Percentiles rank a stretch among this genome's conserved stretches.
Conservation (phyloP, 2,329 filamentous ascomycete species). For the Aspergillus hiratsukae region DNA sequence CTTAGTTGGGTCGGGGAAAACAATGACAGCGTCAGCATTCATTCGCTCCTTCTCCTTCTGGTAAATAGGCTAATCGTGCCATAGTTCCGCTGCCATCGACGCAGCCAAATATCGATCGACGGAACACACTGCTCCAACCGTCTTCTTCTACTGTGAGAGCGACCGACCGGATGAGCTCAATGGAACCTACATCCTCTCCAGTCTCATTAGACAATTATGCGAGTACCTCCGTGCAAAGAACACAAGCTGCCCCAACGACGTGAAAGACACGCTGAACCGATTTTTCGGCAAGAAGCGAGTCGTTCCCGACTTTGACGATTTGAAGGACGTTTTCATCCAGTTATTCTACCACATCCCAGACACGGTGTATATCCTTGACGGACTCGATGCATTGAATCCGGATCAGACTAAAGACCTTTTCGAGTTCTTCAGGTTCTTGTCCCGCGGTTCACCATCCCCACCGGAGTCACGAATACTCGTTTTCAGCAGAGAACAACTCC, state of each 20-base stretch:
- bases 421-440: conserved; percentile 6
- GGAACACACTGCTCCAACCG: conserved; percentile 1
- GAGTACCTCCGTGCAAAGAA: conserved; percentile 1
- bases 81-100: conserved; percentile 12
- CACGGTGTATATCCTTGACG: conserved; percentile 16
- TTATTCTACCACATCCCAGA: conserved; percentile 8
- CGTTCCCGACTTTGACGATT: conserved; percentile 15
- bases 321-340: conserved; percentile 10
- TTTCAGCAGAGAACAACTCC: conserved; percentile 19
- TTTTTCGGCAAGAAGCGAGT: conserved; percentile 13
- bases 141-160: conserved; percentile 18
- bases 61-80: not conserved
- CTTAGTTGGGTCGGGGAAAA: conserved; percentile 12
- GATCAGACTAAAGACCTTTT: conserved; percentile 5
- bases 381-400: conserved; percentile 13
- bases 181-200: conserved; percentile 13
- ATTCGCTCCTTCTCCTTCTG: not conserved
- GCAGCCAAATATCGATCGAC: conserved; percentile 4
- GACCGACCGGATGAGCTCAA: conserved; percentile 2
- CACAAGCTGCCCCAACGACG: not conserved
- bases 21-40: conserved; percentile 9
- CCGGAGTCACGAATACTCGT: conserved; percentile 11
- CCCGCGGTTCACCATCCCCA: not conserved
- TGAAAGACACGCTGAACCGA: not conserved
- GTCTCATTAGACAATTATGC: conserved; percentile 18